Percentiles rank a stretch among this genome's conserved stretches.
Conservation (phyloP, 2,329 filamentous ascomycete genomes). For the Claviceps paspali region DNA sequence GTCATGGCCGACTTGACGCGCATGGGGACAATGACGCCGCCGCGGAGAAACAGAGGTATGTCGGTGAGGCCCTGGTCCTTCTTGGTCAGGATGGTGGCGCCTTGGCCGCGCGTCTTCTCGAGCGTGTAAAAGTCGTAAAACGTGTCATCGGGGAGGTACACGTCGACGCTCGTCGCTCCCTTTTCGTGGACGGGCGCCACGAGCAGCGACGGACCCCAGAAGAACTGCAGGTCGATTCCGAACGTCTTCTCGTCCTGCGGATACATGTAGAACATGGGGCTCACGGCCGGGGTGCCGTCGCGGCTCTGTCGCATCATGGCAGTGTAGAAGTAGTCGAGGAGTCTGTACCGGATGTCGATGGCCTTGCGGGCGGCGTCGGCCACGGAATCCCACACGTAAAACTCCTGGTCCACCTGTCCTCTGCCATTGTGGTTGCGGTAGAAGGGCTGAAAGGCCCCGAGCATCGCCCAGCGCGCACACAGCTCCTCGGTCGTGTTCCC, state of each 20-base stretch:
- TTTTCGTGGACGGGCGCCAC: slow-evolving; percentile 29
- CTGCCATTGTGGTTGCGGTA: slow-evolving; percentile 49
- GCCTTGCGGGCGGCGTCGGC: slow-evolving; percentile 47
- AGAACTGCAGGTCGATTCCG: slow-evolving; percentile 29
- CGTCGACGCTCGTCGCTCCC: slow-evolving; percentile 21
- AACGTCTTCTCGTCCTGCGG: slow-evolving; percentile 29
- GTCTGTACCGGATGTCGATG: slow-evolving; percentile 52
- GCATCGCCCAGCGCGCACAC: slow-evolving; percentile 50
- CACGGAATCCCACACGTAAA: slow-evolving; percentile 50
- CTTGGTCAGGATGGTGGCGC: too few relatives aligned
- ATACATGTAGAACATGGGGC: slow-evolving; percentile 56
- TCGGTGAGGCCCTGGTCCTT: slow-evolving; percentile 23
- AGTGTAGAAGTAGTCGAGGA: slow-evolving; percentile 66
- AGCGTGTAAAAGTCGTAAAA: slow-evolving; percentile 35
- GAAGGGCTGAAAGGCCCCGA: slow-evolving; percentile 53
- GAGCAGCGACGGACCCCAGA: slow-evolving; percentile 28
- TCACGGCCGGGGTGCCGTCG: slow-evolving; percentile 47
- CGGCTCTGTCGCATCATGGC: slow-evolving; percentile 41
- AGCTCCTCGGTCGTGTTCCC: slow-evolving; percentile 44
- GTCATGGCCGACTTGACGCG: slow-evolving; percentile 41
- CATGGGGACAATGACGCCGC: slow-evolving; percentile 46
- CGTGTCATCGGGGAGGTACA: slow-evolving; percentile 29
- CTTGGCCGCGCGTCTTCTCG: slow-evolving; percentile 22
- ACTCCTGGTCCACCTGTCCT: slow-evolving; percentile 37
- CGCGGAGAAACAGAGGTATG: slow-evolving; percentile 49